These are phyloP conservation scores for Acanthamoeba healyi DNA, from an alignment of 208 protist species.

Conservation along the genomic window DNA sequence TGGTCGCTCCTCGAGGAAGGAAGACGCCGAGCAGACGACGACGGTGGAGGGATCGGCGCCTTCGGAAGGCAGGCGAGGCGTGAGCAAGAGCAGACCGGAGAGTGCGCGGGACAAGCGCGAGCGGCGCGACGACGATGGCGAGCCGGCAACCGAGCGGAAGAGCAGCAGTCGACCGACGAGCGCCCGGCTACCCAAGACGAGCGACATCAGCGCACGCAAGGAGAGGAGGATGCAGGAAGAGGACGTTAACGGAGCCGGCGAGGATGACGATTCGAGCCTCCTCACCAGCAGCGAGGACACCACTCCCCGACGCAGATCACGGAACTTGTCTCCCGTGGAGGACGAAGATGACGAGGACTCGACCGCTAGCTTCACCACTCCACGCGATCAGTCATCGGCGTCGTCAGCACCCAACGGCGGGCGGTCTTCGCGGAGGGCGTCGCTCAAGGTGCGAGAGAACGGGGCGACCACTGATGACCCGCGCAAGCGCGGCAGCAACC, in stretches of 20 bases:
- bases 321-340: not conserved
- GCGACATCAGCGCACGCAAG: not conserved
- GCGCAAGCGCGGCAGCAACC: not conserved
- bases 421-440: not conserved
- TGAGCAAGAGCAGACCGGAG: not conserved
- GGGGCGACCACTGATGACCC: not conserved
- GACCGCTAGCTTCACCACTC: not conserved
- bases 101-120: not conserved
- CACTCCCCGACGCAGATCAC: not conserved
- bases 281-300: not conserved
- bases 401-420: not conserved
- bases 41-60: not conserved
- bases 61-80: no score
- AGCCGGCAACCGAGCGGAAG: not conserved
- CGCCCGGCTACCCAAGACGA: not conserved
- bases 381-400: not conserved
- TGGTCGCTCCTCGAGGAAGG: not conserved
- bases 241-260: not conserved
- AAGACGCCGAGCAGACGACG: not conserved
- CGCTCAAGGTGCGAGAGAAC: slow-evolving; percentile 2
- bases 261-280: slow-evolving; percentile 5
- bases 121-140: not conserved
- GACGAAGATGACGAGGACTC: slow-evolving; percentile 11
- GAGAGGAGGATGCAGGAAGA: not conserved
- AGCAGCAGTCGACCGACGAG: not conserved